A percentile compares a stretch with the other conserved stretches of the same genome.
Evolutionary conservation across 305 asterid species (phyloP).

Genomic region (Ruellia speciosa): DNA sequence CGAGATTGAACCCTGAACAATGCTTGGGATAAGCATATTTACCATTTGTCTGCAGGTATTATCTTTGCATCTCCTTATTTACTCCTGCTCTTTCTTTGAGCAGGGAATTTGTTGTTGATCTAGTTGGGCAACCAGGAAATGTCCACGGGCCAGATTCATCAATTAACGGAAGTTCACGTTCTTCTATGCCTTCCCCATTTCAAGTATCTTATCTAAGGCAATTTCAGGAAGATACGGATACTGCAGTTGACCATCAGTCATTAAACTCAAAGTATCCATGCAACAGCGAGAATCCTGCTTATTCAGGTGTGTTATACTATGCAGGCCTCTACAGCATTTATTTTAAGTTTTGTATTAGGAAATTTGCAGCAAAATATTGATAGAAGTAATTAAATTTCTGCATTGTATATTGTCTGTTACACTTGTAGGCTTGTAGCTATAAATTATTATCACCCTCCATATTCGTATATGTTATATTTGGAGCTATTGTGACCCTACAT

Average conservation of each 20-base stretch:
- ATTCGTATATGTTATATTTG: no score
- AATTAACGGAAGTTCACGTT: conserved; percentile 49
- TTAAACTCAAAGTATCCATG: conserved; percentile 34
- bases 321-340: conserved; percentile 5
- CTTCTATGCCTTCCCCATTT: conserved; percentile 78
- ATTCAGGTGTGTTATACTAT: conserved; percentile 43
- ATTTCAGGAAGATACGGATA: conserved; percentile 42
- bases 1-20: background rate
- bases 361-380: background rate
- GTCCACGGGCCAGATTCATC: conserved; percentile 80
- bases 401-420: background rate
- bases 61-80: conserved; percentile 4
- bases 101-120: conserved; percentile 94
- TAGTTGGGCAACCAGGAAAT: conserved; percentile 86
- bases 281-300: conserved; percentile 26
- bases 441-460: no score
- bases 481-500: no score
- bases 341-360: conserved; percentile 14
- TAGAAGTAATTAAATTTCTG: background rate
- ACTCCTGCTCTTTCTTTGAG: conserved; percentile 5
- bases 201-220: conserved; percentile 66
- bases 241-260: conserved; percentile 30
- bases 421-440: no score
- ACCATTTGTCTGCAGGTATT: conserved; percentile 1
- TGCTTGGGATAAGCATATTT: background rate